A percentile compares a stretch with the other conserved stretches of the same genome.
Evolutionary conservation across 2,329 filamentous ascomycete species (phyloP).

Genomic region (Neofusicoccum sp.): DNA sequence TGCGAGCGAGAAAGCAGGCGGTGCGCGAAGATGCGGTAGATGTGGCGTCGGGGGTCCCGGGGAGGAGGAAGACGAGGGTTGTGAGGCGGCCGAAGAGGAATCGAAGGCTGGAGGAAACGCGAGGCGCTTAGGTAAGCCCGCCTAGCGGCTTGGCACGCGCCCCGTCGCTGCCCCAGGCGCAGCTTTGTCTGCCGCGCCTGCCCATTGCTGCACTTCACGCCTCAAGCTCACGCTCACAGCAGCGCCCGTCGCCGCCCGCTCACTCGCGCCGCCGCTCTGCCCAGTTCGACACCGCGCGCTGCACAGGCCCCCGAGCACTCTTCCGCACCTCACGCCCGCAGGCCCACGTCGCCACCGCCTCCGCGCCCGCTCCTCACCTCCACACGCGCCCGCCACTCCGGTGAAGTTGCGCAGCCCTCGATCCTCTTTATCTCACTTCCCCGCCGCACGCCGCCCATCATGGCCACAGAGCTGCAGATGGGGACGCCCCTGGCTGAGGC

Average conservation of each 20-base stretch:
- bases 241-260: background rate
- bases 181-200: constrained; percentile 5
- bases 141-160: background rate
- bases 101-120: constrained; percentile 10
- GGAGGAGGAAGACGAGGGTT: constrained; percentile 6
- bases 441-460: constrained; percentile 41
- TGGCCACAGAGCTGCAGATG: constrained; percentile 76
- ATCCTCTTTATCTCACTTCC: constrained; percentile 18
- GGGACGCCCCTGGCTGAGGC: constrained; percentile 84
- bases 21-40: constrained; percentile 20
- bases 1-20: constrained; percentile 5
- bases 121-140: constrained; percentile 2
- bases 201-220: constrained; percentile 15
- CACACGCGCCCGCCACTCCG: constrained; percentile 9
- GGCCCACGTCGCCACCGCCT: constrained; percentile 3
- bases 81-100: constrained; percentile 11
- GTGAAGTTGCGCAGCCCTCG: constrained; percentile 11
- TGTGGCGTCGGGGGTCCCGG: constrained; percentile 15
- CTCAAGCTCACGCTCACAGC: constrained; percentile 8
- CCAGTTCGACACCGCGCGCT: background rate
- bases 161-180: constrained; percentile 10
- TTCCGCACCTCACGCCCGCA: background rate
- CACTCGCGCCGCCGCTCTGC: background rate
- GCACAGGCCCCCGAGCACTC: background rate
- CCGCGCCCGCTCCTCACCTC: background rate